Evolutionary conservation across 441 rosid genomes (phyloP).

Genomic region (Mallotus repandus): DNA sequence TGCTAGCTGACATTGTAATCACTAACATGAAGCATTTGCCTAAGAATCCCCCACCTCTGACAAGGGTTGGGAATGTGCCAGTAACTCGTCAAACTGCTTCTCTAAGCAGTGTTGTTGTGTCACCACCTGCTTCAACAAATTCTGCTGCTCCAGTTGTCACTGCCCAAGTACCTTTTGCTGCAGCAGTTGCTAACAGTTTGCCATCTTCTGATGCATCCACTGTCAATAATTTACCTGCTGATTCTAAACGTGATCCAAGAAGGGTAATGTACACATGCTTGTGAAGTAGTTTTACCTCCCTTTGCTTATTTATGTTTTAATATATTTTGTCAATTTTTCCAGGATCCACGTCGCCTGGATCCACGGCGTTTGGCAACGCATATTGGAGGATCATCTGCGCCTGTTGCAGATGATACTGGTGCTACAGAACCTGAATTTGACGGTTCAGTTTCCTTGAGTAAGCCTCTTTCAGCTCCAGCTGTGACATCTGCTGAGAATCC

Average conservation of each 20-base stretch:
- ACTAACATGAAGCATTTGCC: conserved; percentile 98
- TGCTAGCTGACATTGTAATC: conserved; percentile 98
- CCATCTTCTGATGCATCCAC: conserved; percentile 47
- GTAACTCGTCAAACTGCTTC: conserved; percentile 40
- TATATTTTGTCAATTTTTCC: conserved; percentile 31
- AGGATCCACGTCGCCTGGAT: conserved; percentile 99
- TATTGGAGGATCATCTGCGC: conserved; percentile 41
- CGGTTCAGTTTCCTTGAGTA: conserved; percentile 44
- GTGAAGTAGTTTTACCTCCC: conserved; percentile 1
- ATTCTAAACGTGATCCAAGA: conserved; percentile 96
- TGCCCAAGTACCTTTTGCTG: conserved; percentile 43
- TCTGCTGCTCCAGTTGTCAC: conserved; percentile 44
- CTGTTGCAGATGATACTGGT: conserved; percentile 52
- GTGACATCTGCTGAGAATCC: conserved; percentile 42
- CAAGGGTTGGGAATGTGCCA: conserved; percentile 49
- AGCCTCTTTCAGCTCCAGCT: conserved; percentile 44
- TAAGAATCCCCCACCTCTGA: conserved; percentile 57
- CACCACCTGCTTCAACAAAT: conserved; percentile 40
- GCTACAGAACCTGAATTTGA: conserved; percentile 52
- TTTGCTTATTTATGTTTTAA: conserved; percentile 14
- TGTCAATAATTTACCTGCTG: conserved; percentile 47
- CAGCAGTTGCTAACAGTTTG: conserved; percentile 40
- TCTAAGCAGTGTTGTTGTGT: conserved; percentile 43
- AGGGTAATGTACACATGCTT: conserved; percentile 53
- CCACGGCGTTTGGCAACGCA: conserved; percentile 70